Evolutionary conservation across 805 yeast genomes (phyloP).

Genomic region (Metschnikowia cerradonensis): DNA sequence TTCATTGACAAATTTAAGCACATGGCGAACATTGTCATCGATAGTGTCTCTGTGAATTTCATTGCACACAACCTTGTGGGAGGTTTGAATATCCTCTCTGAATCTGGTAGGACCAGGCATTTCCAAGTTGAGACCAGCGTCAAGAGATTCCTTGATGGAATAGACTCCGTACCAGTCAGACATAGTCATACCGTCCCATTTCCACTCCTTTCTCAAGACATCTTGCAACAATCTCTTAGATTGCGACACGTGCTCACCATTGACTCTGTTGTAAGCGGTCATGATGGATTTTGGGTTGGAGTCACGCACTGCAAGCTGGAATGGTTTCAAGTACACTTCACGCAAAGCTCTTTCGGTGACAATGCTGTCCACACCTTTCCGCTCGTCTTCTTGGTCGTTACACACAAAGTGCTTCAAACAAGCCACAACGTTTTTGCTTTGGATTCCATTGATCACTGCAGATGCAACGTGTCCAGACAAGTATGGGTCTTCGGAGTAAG

Average conservation of each 20-base stretch:
- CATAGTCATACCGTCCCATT: conserved; percentile 53
- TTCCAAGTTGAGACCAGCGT: conserved; percentile 59
- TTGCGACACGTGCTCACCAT: conserved; percentile 56
- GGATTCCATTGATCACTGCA: conserved; percentile 52
- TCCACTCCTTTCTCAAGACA: conserved; percentile 53
- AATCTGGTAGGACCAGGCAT: conserved; percentile 61
- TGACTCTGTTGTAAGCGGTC: conserved; percentile 62
- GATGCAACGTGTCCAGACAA: conserved; percentile 46
- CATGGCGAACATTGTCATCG: conserved; percentile 46
- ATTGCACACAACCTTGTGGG: conserved; percentile 39
- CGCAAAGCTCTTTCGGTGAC: conserved; percentile 59
- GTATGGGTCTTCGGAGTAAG: conserved; percentile 59
- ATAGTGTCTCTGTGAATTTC: conserved; percentile 40
- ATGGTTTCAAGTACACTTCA: conserved; percentile 61
- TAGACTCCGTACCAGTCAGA: conserved; percentile 65
- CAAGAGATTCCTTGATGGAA: conserved; percentile 42
- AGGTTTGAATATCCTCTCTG: conserved; percentile 38
- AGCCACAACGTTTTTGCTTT: conserved; percentile 47
- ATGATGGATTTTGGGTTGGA: conserved; percentile 52
- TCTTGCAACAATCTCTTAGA: conserved; percentile 40
- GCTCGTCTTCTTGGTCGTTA: conserved; percentile 58
- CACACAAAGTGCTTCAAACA: conserved; percentile 61
- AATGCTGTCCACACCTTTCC: conserved; percentile 45
- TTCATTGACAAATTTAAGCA: conserved; percentile 45
- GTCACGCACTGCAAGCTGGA: conserved; percentile 53